Conservation (phyloP, 2,329 filamentous ascomycete genomes). For the Rhinocladiella mackenziei region DNA sequence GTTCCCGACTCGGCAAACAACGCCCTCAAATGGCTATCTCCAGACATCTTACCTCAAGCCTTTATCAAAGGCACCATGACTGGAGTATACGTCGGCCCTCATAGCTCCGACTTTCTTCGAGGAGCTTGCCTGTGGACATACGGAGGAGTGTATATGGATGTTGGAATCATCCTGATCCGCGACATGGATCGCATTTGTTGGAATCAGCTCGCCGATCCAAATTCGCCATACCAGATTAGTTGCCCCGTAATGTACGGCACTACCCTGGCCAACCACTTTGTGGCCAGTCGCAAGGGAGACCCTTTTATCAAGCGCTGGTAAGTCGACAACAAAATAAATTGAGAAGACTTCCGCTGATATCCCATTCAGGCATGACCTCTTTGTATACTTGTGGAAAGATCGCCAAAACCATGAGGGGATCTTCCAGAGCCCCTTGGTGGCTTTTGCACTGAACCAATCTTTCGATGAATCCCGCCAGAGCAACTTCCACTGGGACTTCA, state of each 20-base stretch:
- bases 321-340: neutral
- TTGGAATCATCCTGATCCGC: constrained; percentile 55
- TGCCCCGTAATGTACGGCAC: constrained; percentile 36
- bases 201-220: constrained; percentile 45
- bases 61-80: constrained; percentile 49
- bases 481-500: constrained; percentile 36
- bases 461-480: constrained; percentile 26
- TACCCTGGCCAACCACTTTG: constrained; percentile 50
- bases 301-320: constrained; percentile 45
- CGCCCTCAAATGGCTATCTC: constrained; percentile 49
- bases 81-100: constrained; percentile 51
- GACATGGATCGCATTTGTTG: constrained; percentile 54
- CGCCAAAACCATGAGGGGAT: constrained; percentile 51
- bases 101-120: constrained; percentile 56
- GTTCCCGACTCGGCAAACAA: constrained; percentile 45
- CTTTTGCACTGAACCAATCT: constrained; percentile 31
- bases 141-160: constrained; percentile 57
- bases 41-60: constrained; percentile 47
- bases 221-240: constrained; percentile 45
- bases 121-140: constrained; percentile 55
- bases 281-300: constrained; percentile 41
- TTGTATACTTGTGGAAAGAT: constrained; percentile 53
- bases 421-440: constrained; percentile 46
- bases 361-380: constrained; percentile 41
- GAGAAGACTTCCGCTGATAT: neutral